A percentile compares a stretch with the other conserved stretches of the same genome.
Conservation (phyloP, 257 asterid genomes). For the Salvia hispanica region DNA sequence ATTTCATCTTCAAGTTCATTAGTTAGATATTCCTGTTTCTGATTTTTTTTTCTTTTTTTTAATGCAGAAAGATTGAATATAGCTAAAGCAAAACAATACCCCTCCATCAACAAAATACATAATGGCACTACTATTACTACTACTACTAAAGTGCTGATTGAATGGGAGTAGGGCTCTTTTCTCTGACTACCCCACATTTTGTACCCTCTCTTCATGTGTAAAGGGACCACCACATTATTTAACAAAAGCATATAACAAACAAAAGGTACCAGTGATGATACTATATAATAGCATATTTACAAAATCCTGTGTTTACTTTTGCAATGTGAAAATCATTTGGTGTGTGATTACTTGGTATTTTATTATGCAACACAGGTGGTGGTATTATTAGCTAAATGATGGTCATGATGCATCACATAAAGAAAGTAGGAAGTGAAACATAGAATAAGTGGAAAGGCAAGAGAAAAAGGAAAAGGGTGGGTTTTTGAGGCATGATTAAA, state of each 20-base stretch:
- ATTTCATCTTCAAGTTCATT: not conserved
- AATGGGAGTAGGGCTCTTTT: conserved; percentile 60
- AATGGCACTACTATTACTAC: conserved; percentile 12
- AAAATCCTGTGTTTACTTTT: not conserved
- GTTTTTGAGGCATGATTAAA: conserved; percentile 38
- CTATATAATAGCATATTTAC: conserved; percentile 40
- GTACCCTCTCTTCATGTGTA: conserved; percentile 35
- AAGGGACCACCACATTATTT: conserved; percentile 67
- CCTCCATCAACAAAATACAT: conserved; percentile 62
- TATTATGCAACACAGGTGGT: not conserved
- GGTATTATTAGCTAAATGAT: conserved; percentile 11
- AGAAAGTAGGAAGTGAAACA: not conserved
- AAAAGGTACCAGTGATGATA: conserved; percentile 43
- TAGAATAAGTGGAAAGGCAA: not conserved
- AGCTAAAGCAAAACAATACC: conserved; percentile 56
- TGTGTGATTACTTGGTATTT: not conserved
- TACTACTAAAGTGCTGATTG: conserved; percentile 47
- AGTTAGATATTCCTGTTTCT: conserved; percentile 21
- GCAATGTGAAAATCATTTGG: conserved; percentile 17
- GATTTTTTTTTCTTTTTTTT: conserved; percentile 1
- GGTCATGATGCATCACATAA: conserved; percentile 17
- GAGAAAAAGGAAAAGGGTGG: conserved; percentile 23
- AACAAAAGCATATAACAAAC: conserved; percentile 52
- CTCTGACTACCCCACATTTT: conserved; percentile 39
- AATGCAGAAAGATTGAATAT: conserved; percentile 78